Percentiles rank a stretch among this genome's conserved stretches.
These are phyloP conservation scores for Trichomonas tenax DNA, from an alignment of 208 protist species.

Conservation along the genomic window DNA sequence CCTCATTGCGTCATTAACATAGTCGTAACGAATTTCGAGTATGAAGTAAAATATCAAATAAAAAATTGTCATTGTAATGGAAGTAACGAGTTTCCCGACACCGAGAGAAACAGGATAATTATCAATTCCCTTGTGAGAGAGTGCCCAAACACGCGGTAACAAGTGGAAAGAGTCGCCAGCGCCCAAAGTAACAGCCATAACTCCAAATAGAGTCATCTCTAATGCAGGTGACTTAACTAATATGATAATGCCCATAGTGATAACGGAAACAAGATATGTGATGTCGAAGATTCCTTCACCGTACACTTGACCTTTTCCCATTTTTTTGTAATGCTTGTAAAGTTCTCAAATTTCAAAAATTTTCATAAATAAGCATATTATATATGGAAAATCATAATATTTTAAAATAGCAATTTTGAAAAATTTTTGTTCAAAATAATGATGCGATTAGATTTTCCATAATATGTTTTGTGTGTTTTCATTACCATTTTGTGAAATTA, in stretches of 20 bases:
- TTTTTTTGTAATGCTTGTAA: not conserved
- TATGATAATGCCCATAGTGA: not conserved
- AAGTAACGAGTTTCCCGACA: not conserved
- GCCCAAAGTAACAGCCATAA: not conserved
- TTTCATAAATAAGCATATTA: too few relatives aligned
- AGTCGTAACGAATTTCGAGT: not conserved
- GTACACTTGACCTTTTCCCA: not conserved
- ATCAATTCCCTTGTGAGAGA: not conserved
- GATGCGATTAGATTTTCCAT: too few relatives aligned
- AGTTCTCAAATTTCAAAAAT: too few relatives aligned
- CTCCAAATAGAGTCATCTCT: not conserved
- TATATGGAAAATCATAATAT: too few relatives aligned
- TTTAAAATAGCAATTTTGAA: too few relatives aligned
- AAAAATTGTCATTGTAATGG: not conserved
- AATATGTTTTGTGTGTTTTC: too few relatives aligned
- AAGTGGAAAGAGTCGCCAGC: not conserved
- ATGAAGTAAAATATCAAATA: not conserved
- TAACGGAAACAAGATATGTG: not conserved
- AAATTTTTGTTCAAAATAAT: too few relatives aligned
- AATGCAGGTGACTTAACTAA: not conserved
- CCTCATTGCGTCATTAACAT: not conserved
- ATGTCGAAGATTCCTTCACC: not conserved
- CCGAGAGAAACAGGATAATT: not conserved
- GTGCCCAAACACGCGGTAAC: not conserved
- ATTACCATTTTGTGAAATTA: too few relatives aligned